A percentile compares a stretch with the other conserved stretches of the same genome.
Evolutionary conservation across 2,329 filamentous ascomycete species (phyloP).

Genomic region (Amphichorda felina): DNA sequence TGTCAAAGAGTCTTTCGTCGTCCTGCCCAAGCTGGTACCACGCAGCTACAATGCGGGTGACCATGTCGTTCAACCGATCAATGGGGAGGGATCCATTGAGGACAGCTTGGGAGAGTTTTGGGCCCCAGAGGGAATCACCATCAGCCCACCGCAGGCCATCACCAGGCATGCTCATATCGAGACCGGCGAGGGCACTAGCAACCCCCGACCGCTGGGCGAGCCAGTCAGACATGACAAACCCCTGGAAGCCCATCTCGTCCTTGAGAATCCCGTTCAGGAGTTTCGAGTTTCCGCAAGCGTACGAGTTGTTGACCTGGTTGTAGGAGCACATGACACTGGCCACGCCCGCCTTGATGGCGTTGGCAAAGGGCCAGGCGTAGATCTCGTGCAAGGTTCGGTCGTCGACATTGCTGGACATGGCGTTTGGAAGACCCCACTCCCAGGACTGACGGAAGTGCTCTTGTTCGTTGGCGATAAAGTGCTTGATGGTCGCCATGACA

Average conservation of each 20-base stretch:
- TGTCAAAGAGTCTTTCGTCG: constrained; percentile 43
- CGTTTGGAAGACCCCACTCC: constrained; percentile 62
- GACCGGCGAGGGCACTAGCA: constrained; percentile 54
- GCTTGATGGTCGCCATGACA: constrained; percentile 38
- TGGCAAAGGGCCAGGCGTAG: constrained; percentile 69
- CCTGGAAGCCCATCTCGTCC: constrained; percentile 69
- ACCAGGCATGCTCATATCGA: constrained; percentile 85
- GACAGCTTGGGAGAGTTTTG: constrained; percentile 78
- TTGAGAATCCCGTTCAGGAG: constrained; percentile 67
- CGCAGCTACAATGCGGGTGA: constrained; percentile 65
- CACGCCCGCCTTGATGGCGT: constrained; percentile 57
- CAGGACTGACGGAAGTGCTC: constrained; percentile 57
- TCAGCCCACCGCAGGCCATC: constrained; percentile 69
- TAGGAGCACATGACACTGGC: constrained; percentile 57
- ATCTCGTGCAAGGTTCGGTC: constrained; percentile 59
- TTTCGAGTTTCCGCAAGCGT: constrained; percentile 69
- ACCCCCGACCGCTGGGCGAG: constrained; percentile 61
- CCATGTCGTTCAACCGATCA: constrained; percentile 87
- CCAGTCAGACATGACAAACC: constrained; percentile 76
- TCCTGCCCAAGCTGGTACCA: constrained; percentile 54
- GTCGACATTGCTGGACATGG: constrained; percentile 64
- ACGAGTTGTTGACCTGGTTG: constrained; percentile 71
- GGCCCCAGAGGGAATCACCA: constrained; percentile 71
- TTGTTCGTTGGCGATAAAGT: constrained; percentile 36
- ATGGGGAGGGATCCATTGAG: constrained; percentile 81